These are phyloP conservation scores for Phaeosphaeriaceae sp. DNA, from an alignment of 2,329 filamentous ascomycete species.

Conservation along the genomic window DNA sequence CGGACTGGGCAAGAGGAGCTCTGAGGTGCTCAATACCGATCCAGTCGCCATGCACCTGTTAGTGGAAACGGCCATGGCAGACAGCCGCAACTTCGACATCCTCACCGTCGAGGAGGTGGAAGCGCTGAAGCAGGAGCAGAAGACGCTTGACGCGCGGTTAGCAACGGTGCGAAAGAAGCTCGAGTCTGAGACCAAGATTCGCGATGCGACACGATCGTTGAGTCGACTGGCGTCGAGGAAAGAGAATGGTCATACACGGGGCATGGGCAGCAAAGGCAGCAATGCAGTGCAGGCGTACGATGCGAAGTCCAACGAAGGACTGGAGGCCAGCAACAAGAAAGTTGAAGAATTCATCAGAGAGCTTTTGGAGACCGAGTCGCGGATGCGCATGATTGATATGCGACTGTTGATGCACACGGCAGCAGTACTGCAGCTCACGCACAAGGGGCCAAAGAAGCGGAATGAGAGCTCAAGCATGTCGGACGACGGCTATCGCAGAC, in stretches of 20 bases:
- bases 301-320: conserved; percentile 73
- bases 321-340: conserved; percentile 76
- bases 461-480: conserved; percentile 53
- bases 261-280: conserved; percentile 58
- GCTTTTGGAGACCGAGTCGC: conserved; percentile 80
- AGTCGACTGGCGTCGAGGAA: conserved; percentile 78
- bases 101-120: conserved; percentile 93
- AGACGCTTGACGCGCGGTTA: conserved; percentile 75
- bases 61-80: conserved; percentile 89
- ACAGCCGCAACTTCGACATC: conserved; percentile 85
- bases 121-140: conserved; percentile 84
- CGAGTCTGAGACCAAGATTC: conserved; percentile 89
- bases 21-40: conserved; percentile 55
- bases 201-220: conserved; percentile 89
- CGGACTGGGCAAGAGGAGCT: conserved; percentile 37
- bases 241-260: conserved; percentile 56
- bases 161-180: conserved; percentile 84
- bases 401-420: conserved; percentile 88
- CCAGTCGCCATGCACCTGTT: conserved; percentile 86
- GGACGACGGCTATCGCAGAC: conserved; percentile 55
- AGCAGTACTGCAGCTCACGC: conserved; percentile 88
- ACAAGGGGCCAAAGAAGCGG: conserved; percentile 74
- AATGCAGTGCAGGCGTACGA: conserved; percentile 34
- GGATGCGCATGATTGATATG: conserved; percentile 75
- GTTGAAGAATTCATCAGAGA: conserved; percentile 87